phyloP scores from a whole-genome alignment of 305 asterid genomes.

The Fraxinus platypoda region DNA sequence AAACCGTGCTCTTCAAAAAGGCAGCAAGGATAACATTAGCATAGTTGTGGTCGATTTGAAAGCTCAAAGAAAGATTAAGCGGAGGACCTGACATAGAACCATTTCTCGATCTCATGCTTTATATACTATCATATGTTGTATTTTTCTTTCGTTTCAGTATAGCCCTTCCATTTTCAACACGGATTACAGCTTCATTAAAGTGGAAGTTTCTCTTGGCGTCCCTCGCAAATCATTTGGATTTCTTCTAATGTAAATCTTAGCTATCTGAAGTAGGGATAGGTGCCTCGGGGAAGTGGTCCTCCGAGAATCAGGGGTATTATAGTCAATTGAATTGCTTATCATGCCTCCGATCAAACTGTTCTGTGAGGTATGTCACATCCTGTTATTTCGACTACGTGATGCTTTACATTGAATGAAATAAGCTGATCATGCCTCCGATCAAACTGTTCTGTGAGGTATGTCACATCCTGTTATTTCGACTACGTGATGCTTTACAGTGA shows the following conservation, averaged over 20 bases:
- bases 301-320: background rate
- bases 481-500: background rate
- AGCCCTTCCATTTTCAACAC: background rate
- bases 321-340: background rate
- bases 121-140: background rate
- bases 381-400: background rate
- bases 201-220: background rate
- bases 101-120: background rate
- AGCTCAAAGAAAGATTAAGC: slow-evolving; percentile 49
- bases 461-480: background rate
- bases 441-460: background rate
- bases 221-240: background rate
- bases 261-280: background rate
- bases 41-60: slow-evolving; percentile 51
- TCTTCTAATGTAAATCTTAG: background rate
- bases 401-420: too few relatives aligned
- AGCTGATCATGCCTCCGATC: background rate
- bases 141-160: background rate
- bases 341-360: background rate
- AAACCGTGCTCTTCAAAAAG: slow-evolving; percentile 41
- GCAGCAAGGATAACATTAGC: slow-evolving; percentile 51
- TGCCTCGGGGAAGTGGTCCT: background rate
- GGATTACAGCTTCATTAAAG: background rate
- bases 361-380: background rate
- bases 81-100: slow-evolving; percentile 25